Evolutionary conservation across 768 basidiomycete genomes (phyloP).

Genomic region (Arthromyces matolae): DNA sequence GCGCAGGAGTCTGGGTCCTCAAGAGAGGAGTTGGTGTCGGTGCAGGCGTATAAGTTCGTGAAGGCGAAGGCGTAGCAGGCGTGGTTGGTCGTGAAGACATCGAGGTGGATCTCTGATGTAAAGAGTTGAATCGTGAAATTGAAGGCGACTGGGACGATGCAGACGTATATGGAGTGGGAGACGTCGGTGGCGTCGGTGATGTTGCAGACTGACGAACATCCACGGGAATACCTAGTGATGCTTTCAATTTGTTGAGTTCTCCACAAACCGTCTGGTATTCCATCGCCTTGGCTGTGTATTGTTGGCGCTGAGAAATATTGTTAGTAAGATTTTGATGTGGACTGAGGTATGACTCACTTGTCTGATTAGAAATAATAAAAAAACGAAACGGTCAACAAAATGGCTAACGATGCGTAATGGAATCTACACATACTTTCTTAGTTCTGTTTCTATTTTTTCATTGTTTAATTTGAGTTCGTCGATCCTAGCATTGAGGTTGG

Average conservation of each 20-base stretch:
- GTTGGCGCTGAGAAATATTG: slow-evolving; percentile 42
- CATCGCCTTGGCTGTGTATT: slow-evolving; percentile 65
- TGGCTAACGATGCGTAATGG: slow-evolving; percentile 8
- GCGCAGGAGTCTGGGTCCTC: slow-evolving; percentile 32
- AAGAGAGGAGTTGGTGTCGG: slow-evolving; percentile 26
- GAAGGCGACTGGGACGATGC: slow-evolving; percentile 36
- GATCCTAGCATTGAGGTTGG: slow-evolving; percentile 57
- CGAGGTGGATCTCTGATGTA: slow-evolving; percentile 57
- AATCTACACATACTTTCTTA: slow-evolving; percentile 57
- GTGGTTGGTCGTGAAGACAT: slow-evolving; percentile 47
- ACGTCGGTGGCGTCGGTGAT: slow-evolving; percentile 34
- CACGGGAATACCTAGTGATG: slow-evolving; percentile 35
- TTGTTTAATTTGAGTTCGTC: slow-evolving; percentile 60
- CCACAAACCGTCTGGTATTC: slow-evolving; percentile 66
- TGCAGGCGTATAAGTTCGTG: slow-evolving; percentile 39
- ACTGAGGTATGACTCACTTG: slow-evolving; percentile 46
- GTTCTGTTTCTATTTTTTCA: slow-evolving; percentile 62
- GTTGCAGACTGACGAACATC: slow-evolving; percentile 30
- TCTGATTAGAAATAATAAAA: slow-evolving; percentile 42
- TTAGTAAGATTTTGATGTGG: slow-evolving; percentile 8
- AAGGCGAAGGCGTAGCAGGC: slow-evolving; percentile 39
- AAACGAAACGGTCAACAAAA: too few relatives aligned
- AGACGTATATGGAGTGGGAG: slow-evolving; percentile 33
- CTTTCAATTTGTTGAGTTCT: slow-evolving; percentile 58
- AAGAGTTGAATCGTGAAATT: slow-evolving; percentile 47